Evolutionary conservation across 495 filamentous ascomycete genomes (phyloP).

Genomic region (Extremus antarcticus): DNA sequence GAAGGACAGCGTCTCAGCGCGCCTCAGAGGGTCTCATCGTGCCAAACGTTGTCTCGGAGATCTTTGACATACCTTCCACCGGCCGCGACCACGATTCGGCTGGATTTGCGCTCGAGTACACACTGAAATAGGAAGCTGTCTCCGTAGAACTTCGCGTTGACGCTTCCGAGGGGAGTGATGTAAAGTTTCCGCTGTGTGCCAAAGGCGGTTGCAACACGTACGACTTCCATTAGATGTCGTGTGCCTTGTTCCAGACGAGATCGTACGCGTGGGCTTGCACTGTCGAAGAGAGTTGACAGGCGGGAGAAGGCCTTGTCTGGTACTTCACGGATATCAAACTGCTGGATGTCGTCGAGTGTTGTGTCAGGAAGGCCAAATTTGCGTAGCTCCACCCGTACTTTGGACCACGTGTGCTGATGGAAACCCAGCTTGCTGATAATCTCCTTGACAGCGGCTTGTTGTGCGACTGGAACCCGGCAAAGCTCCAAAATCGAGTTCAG

Average conservation of each 20-base stretch:
- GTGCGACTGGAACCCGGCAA: conserved; percentile 60
- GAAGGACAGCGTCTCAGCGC: too few species aligned
- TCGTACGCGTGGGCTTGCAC: conserved; percentile 37
- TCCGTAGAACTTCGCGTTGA: conserved; percentile 87
- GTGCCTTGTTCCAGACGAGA: conserved; percentile 1
- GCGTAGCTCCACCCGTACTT: conserved; percentile 73
- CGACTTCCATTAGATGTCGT: conserved; percentile 44
- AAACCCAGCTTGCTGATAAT: conserved; percentile 80
- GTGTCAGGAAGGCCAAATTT: conserved; percentile 76
- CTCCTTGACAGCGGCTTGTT: conserved; percentile 66
- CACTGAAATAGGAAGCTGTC: conserved; percentile 87
- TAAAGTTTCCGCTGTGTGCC: conserved; percentile 69
- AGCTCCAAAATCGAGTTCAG: conserved; percentile 77
- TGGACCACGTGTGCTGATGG: conserved; percentile 69
- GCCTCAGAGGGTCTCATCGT: too few species aligned
- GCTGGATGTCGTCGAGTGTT: conserved; percentile 76
- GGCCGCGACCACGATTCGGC: conserved; percentile 77
- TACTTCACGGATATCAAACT: conserved; percentile 80
- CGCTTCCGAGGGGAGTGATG: conserved; percentile 71
- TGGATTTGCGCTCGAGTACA: conserved; percentile 68
- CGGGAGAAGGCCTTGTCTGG: conserved; percentile 62
- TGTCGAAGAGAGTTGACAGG: conserved; percentile 62
- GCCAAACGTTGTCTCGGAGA: too few species aligned
- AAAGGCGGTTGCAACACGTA: conserved; percentile 39
- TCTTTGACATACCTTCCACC: too few species aligned